Conservation (phyloP, 176 grass and related monocot genomes). For the Aegilops tauschii region DNA sequence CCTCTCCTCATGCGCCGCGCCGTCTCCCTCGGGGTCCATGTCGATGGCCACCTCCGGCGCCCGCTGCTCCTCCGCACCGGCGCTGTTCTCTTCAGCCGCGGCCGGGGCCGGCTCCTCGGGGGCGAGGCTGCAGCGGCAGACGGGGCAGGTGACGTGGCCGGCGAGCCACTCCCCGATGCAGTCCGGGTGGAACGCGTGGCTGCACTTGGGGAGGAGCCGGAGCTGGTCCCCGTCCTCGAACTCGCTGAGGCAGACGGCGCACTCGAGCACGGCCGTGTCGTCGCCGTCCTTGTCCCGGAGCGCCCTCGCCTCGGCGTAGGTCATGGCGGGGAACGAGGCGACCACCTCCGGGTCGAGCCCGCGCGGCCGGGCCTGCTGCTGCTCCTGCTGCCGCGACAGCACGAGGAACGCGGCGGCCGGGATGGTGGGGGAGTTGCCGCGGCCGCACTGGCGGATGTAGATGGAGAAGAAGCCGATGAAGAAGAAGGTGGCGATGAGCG, state of each 20-base stretch:
- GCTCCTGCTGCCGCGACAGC: constrained; percentile 23
- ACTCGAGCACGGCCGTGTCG: constrained; percentile 49
- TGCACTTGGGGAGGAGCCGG: constrained; percentile 60
- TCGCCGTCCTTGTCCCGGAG: constrained; percentile 40
- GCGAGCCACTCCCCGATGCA: constrained; percentile 89
- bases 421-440: background rate
- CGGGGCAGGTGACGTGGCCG: constrained; percentile 65
- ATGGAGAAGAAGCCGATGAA: constrained; percentile 73
- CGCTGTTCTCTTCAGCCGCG: background rate
- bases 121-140: constrained; percentile 64
- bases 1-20: background rate
- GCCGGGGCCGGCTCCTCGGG: constrained; percentile 21
- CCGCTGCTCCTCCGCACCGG: background rate
- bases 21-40: background rate
- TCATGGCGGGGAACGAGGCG: constrained; percentile 67
- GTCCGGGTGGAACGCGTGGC: constrained; percentile 77
- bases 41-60: constrained; percentile 37
- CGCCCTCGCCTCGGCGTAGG: constrained; percentile 61
- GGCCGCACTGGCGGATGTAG: constrained; percentile 61
- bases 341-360: constrained; percentile 66
- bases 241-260: constrained; percentile 78
- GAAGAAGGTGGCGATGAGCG: constrained; percentile 63
- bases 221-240: constrained; percentile 72
- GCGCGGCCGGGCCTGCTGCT: constrained; percentile 15
- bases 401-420: constrained; percentile 36